These are phyloP conservation scores for Neostapfia colusana DNA, from an alignment of 176 grass and related monocot genomes.

Conservation along the genomic window DNA sequence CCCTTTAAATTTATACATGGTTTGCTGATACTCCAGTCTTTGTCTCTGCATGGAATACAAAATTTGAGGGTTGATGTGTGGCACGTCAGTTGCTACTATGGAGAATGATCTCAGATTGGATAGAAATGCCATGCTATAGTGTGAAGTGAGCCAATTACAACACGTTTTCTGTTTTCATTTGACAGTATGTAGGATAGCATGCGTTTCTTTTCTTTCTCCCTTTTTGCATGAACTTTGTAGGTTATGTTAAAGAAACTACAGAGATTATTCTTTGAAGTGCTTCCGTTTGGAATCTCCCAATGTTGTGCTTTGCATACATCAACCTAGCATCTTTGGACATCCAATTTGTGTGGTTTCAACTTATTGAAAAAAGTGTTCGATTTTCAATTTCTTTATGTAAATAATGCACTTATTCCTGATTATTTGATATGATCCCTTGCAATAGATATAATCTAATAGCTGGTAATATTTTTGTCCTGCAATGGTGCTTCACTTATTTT, in stretches of 20 bases:
- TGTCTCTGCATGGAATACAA: slow-evolving; percentile 9
- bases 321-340: slow-evolving; percentile 23
- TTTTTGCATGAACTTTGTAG: slow-evolving; percentile 12
- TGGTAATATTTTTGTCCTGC: slow-evolving; percentile 7
- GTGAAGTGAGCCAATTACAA: not conserved
- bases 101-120: slow-evolving; percentile 1
- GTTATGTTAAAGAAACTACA: slow-evolving; percentile 25
- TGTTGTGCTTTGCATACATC: slow-evolving; percentile 29
- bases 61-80: not conserved
- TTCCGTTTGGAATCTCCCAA: slow-evolving; percentile 42
- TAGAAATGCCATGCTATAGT: not conserved
- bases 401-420: slow-evolving; percentile 23
- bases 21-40: slow-evolving; percentile 16
- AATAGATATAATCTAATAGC: slow-evolving; percentile 23
- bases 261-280: slow-evolving; percentile 13
- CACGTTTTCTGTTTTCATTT: not conserved
- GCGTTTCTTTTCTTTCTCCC: not conserved
- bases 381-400: slow-evolving; percentile 27
- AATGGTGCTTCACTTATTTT: slow-evolving; percentile 22
- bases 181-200: not conserved
- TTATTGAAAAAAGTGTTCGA: slow-evolving; percentile 28
- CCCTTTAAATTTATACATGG: slow-evolving; percentile 10
- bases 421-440: slow-evolving; percentile 33
- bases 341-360: slow-evolving; percentile 32
- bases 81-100: not conserved